Percentiles rank a stretch among this genome's conserved stretches.
Conservation (phyloP, 768 basidiomycete genomes). For the Agaricus blazei region DNA sequence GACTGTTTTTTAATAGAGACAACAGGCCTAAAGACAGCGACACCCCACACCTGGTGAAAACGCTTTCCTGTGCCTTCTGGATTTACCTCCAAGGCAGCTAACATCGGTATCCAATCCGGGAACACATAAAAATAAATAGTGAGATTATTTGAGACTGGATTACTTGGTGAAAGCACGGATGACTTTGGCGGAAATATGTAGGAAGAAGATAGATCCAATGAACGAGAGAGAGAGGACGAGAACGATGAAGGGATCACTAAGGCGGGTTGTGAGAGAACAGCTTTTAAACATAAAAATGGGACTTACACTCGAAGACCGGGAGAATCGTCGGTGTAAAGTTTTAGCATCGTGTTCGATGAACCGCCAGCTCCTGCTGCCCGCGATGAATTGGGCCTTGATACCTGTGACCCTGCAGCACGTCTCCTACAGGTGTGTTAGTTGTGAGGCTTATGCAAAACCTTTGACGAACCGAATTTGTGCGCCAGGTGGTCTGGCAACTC, state of each 20-base stretch:
- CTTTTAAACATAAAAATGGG: not conserved
- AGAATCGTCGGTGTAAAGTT: conserved; percentile 97
- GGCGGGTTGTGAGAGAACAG: conserved; percentile 1
- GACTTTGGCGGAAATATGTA: conserved; percentile 94
- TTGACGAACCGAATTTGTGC: conserved; percentile 71
- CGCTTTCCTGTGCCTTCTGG: conserved; percentile 9
- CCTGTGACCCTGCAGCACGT: conserved; percentile 63
- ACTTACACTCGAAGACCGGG: conserved; percentile 90
- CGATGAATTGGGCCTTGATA: conserved; percentile 74
- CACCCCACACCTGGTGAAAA: too few species aligned
- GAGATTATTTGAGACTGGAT: conserved; percentile 11
- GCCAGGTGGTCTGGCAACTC: conserved; percentile 70
- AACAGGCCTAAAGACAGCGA: conserved; percentile 24
- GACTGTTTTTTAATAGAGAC: conserved; percentile 33
- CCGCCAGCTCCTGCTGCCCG: conserved; percentile 95
- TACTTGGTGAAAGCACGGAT: conserved; percentile 88
- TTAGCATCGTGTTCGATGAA: conserved; percentile 97
- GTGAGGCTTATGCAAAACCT: not conserved
- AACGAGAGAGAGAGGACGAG: conserved; percentile 93
- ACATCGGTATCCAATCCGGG: not conserved
- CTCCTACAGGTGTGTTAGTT: conserved; percentile 40
- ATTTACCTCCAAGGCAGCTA: not conserved
- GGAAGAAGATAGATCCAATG: conserved; percentile 98
- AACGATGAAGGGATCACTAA: conserved; percentile 94
- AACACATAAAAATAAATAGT: conserved; percentile 6